These are phyloP conservation scores for Lipomyces yamanashiensis DNA, from an alignment of 805 yeast genomes.

Conservation along the genomic window DNA sequence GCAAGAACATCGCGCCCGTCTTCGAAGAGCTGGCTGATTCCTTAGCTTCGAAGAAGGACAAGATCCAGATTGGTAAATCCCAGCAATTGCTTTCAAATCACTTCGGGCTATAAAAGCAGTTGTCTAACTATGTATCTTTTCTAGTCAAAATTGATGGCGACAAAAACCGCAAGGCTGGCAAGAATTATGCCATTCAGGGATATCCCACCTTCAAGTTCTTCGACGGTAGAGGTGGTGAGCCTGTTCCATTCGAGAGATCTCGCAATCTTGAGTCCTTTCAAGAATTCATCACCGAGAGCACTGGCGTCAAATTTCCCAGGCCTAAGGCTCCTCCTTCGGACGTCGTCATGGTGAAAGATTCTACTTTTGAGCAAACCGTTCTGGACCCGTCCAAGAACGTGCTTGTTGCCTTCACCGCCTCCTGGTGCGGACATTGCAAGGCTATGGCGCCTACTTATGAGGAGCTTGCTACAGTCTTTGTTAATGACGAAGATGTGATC, in stretches of 20 bases:
- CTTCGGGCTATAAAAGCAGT: slow-evolving; percentile 39
- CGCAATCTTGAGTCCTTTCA: slow-evolving; percentile 62
- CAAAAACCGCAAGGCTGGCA: slow-evolving; percentile 70
- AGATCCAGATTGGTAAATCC: slow-evolving; percentile 70
- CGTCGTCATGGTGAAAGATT: slow-evolving; percentile 45
- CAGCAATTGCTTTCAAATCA: slow-evolving; percentile 64
- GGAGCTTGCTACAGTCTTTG: slow-evolving; percentile 55
- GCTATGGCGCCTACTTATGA: slow-evolving; percentile 57
- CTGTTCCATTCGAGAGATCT: slow-evolving; percentile 39
- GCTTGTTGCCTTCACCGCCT: slow-evolving; percentile 61
- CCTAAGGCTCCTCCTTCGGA: slow-evolving; percentile 25
- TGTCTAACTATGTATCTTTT: neutral
- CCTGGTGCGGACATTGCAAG: slow-evolving; percentile 66
- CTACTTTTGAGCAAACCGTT: slow-evolving; percentile 52
- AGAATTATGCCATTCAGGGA: slow-evolving; percentile 67
- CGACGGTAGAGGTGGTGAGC: slow-evolving; percentile 38
- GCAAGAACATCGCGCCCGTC: slow-evolving; percentile 70
- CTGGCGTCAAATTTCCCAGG: slow-evolving; percentile 29
- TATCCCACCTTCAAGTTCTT: slow-evolving; percentile 72
- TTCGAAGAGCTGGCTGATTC: slow-evolving; percentile 65
- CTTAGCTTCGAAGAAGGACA: slow-evolving; percentile 50
- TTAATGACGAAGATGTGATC: slow-evolving; percentile 47
- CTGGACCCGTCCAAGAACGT: slow-evolving; percentile 46
- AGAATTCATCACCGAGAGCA: slow-evolving; percentile 52
- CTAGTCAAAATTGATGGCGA: slow-evolving; percentile 85